phyloP scores from a whole-genome alignment of 2,329 filamentous ascomycete species.

The Exophiala calicioides region DNA sequence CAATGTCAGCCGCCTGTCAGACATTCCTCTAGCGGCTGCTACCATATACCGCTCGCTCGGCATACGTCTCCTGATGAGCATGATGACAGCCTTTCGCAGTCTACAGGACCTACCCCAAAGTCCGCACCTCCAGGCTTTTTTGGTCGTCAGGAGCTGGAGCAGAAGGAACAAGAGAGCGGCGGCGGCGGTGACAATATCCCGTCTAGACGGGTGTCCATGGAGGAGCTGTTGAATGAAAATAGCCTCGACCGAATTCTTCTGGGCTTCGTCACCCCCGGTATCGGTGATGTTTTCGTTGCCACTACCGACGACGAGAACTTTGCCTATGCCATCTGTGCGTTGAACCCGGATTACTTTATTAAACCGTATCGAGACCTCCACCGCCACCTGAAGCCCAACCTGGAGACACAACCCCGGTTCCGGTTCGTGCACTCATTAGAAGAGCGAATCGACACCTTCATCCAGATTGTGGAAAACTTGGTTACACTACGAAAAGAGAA shows the following conservation, averaged over 20 bases:
- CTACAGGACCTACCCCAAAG: too few species aligned
- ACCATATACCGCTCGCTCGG: too few species aligned
- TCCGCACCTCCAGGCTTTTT: too few species aligned
- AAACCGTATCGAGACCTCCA: constrained; percentile 50
- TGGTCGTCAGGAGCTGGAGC: too few species aligned
- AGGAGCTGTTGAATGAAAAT: constrained; percentile 36
- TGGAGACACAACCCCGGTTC: constrained; percentile 33
- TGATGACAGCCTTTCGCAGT: constrained; percentile 1
- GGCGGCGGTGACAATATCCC: too few species aligned
- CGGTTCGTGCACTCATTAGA: constrained; percentile 43
- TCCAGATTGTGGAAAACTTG: constrained; percentile 40
- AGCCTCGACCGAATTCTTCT: constrained; percentile 45
- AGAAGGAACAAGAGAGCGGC: neutral
- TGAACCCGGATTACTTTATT: constrained; percentile 61
- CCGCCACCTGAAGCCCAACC: constrained; percentile 52
- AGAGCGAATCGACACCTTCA: constrained; percentile 43
- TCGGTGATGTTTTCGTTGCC: constrained; percentile 26
- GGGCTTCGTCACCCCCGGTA: constrained; percentile 38
- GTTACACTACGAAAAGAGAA: constrained; percentile 40
- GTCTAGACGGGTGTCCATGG: constrained; percentile 17
- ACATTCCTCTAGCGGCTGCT: too few species aligned
- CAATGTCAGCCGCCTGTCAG: constrained; percentile 1
- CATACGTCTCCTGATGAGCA: neutral
- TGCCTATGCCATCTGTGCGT: constrained; percentile 53
- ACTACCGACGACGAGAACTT: constrained; percentile 26